These are phyloP conservation scores for Lichtheimia ornata DNA, from an alignment of 371 early-diverging fungal species.

Conservation along the genomic window DNA sequence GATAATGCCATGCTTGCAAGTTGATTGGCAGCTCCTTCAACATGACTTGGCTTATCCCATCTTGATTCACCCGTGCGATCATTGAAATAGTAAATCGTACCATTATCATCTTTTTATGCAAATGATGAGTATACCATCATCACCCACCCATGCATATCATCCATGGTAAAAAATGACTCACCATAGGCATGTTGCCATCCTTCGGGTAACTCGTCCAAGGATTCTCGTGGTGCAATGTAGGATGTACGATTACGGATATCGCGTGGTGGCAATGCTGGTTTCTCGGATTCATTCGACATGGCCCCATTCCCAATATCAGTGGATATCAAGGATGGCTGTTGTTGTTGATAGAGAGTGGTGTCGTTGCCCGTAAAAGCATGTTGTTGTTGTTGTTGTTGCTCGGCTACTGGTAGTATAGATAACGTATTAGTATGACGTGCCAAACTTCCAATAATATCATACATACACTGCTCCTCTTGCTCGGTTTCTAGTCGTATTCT, in stretches of 20 bases:
- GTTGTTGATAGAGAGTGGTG: background rate
- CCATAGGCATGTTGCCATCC: constrained; percentile 38
- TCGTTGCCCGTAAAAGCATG: background rate
- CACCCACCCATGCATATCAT: background rate
- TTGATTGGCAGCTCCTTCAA: background rate
- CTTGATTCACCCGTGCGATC: constrained; percentile 48
- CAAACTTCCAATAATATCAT: no score
- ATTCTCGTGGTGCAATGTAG: background rate
- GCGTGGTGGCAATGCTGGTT: background rate
- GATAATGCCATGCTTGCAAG: constrained; percentile 25
- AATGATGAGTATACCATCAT: background rate
- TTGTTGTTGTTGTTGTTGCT: background rate
- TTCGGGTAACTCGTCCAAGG: constrained; percentile 10
- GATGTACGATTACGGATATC: background rate
- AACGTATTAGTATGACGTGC: no score
- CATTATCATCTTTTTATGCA: constrained; percentile 19
- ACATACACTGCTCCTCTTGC: background rate
- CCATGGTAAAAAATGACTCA: constrained; percentile 2
- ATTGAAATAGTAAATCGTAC: constrained; percentile 56
- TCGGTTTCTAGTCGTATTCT: constrained; percentile 33
- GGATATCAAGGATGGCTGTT: background rate
- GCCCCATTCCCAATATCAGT: background rate
- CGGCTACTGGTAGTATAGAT: no score
- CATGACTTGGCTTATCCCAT: constrained; percentile 36
- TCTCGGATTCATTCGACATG: background rate